A percentile compares a stretch with the other conserved stretches of the same genome.
These are phyloP conservation scores for Ogataea allantospora DNA, from an alignment of 805 yeast genomes.

Conservation along the genomic window DNA sequence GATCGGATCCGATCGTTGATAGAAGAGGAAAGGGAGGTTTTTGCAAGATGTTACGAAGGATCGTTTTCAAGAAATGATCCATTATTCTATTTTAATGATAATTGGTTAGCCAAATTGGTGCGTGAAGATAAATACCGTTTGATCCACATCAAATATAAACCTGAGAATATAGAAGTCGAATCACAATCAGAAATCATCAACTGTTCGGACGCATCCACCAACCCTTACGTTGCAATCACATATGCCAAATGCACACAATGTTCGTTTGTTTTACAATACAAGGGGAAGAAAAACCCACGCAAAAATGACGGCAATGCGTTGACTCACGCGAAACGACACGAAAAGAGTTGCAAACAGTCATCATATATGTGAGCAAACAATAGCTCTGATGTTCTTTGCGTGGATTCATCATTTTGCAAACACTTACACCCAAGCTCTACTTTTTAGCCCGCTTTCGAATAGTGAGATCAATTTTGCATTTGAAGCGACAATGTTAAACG, in stretches of 20 bases:
- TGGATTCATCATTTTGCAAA: too few relatives aligned
- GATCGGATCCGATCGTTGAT: constrained; percentile 2
- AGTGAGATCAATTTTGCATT: constrained; percentile 42
- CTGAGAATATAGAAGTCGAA: not conserved
- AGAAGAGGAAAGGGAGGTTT: constrained; percentile 7
- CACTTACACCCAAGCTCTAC: constrained; percentile 39
- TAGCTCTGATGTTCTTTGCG: not conserved
- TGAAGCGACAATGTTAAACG: constrained; percentile 44
- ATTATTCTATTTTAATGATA: constrained; percentile 11
- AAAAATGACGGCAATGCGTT: constrained; percentile 12
- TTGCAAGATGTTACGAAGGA: not conserved
- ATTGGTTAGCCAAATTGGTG: constrained; percentile 12
- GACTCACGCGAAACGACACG: constrained; percentile 9
- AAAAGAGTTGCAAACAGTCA: constrained; percentile 44
- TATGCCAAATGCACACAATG: constrained; percentile 12
- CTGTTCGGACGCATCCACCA: not conserved
- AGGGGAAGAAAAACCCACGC: constrained; percentile 7
- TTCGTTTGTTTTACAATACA: constrained; percentile 4
- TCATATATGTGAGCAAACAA: constrained; percentile 36
- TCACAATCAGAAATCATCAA: not conserved
- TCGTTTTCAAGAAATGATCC: constrained; percentile 3
- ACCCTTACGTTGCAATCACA: constrained; percentile 9
- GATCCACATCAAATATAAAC: constrained; percentile 7
- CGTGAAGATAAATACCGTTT: constrained; percentile 6
- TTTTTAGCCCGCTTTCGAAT: constrained; percentile 42